phyloP scores from a whole-genome alignment of 257 asterid genomes.

The Salvia rosmarinus region DNA sequence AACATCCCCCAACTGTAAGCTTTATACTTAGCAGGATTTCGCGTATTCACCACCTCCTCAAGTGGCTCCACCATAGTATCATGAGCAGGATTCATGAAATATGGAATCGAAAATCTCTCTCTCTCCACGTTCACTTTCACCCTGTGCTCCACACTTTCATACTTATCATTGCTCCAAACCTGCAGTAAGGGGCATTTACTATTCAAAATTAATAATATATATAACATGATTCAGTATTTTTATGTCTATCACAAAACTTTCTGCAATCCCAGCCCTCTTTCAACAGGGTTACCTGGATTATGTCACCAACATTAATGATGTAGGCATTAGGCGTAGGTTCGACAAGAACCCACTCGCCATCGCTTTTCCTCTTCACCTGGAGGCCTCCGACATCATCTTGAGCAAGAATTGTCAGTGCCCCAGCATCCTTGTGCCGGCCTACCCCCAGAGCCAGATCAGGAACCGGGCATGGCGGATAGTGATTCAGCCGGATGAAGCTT shows the following conservation, averaged over 20 bases:
- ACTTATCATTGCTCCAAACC: constrained; percentile 69
- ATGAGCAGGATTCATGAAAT: constrained; percentile 50
- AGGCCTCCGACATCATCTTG: constrained; percentile 64
- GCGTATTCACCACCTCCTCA: constrained; percentile 44
- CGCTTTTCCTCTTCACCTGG: constrained; percentile 61
- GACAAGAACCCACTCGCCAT: constrained; percentile 65
- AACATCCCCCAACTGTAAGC: constrained; percentile 56
- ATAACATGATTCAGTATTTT: no score
- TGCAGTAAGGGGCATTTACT: neutral
- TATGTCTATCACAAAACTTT: no score
- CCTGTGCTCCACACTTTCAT: constrained; percentile 64
- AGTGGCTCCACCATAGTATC: constrained; percentile 46
- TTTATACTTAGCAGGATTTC: constrained; percentile 46
- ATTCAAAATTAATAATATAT: no score
- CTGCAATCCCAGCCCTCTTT: no score
- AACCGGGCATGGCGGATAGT: constrained; percentile 62
- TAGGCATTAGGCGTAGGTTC: constrained; percentile 48
- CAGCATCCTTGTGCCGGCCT: constrained; percentile 61
- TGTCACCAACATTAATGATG: constrained; percentile 57
- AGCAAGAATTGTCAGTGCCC: constrained; percentile 55
- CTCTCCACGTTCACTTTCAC: constrained; percentile 57
- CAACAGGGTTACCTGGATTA: constrained; percentile 58
- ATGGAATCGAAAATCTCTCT: constrained; percentile 58
- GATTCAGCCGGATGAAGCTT: constrained; percentile 50
- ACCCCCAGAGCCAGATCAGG: constrained; percentile 62